Evolutionary conservation across 2,329 filamentous ascomycete species (phyloP).

Genomic region (Didymella pinodella): DNA sequence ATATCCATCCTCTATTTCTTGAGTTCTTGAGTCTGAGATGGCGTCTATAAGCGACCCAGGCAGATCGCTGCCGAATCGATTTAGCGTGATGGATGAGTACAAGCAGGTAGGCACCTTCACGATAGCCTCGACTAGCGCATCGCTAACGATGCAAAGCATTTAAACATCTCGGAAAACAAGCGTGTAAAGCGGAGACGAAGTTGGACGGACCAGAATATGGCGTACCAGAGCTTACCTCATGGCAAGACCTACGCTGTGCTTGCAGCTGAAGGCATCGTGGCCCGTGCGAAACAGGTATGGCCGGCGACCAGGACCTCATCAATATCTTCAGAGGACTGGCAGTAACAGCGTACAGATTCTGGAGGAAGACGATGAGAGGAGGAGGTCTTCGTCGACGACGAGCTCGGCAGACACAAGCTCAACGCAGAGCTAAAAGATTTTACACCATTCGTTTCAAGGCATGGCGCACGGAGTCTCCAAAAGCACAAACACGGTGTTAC

Average conservation of each 20-base stretch:
- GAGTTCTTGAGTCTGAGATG: neutral
- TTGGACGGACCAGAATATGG: constrained; percentile 18
- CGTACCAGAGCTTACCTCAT: constrained; percentile 15
- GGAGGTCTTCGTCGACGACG: constrained; percentile 7
- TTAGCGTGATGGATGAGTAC: constrained; percentile 17
- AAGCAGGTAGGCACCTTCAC: constrained; percentile 12
- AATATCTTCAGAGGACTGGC: rapidly evolving
- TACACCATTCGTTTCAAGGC: neutral
- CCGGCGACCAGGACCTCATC: no score
- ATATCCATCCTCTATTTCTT: neutral
- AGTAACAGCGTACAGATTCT: constrained; percentile 7
- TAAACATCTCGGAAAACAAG: constrained; percentile 11
- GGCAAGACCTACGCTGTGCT: constrained; percentile 19
- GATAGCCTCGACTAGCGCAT: no score
- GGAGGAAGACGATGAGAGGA: constrained; percentile 6
- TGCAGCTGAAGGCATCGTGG: constrained; percentile 16
- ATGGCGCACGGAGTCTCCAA: neutral
- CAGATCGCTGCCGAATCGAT: constrained; percentile 8
- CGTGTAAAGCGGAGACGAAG: constrained; percentile 11
- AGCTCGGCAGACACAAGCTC: neutral
- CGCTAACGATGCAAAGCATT: constrained; percentile 1
- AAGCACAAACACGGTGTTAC: neutral
- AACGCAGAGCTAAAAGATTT: neutral
- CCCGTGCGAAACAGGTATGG: constrained; percentile 11
- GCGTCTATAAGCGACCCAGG: constrained; percentile 1